phyloP scores from a whole-genome alignment of 164 flowering plant genomes.

The Stephania japonica region DNA sequence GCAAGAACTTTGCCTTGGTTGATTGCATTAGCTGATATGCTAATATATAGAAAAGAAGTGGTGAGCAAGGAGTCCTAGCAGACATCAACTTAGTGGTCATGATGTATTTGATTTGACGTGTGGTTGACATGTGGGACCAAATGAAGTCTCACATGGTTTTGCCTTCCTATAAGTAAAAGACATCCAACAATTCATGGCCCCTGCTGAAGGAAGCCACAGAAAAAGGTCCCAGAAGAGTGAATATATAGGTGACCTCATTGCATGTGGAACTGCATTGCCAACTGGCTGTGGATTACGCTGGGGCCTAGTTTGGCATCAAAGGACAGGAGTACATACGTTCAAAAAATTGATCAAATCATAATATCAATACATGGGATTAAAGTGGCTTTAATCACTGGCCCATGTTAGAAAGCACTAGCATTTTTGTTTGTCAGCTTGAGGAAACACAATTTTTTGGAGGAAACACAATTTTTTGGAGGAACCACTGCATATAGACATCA shows the following conservation, averaged over 20 bases:
- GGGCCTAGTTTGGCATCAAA: neutral
- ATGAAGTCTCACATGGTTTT: neutral
- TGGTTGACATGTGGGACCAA: neutral
- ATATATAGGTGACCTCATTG: too few species aligned
- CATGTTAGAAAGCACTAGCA: neutral
- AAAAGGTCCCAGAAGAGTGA: neutral
- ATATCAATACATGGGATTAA: neutral
- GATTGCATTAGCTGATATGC: neutral
- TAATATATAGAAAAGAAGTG: neutral
- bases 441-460: too few species aligned
- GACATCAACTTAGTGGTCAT: neutral
- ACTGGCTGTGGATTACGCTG: neutral
- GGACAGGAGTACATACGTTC: neutral
- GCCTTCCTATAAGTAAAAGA: neutral
- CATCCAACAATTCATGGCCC: neutral
- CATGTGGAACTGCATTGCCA: too few species aligned
- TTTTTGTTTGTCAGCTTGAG: neutral
- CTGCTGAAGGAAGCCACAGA: neutral
- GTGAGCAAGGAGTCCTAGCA: too few species aligned
- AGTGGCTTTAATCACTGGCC: neutral
- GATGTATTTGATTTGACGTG: neutral
- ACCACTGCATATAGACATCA: neutral
- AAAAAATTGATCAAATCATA: neutral
- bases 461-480: too few species aligned
- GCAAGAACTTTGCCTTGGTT: neutral